phyloP scores from a whole-genome alignment of 2,329 filamentous ascomycete species.

The Simplicillium aogashimaense region DNA sequence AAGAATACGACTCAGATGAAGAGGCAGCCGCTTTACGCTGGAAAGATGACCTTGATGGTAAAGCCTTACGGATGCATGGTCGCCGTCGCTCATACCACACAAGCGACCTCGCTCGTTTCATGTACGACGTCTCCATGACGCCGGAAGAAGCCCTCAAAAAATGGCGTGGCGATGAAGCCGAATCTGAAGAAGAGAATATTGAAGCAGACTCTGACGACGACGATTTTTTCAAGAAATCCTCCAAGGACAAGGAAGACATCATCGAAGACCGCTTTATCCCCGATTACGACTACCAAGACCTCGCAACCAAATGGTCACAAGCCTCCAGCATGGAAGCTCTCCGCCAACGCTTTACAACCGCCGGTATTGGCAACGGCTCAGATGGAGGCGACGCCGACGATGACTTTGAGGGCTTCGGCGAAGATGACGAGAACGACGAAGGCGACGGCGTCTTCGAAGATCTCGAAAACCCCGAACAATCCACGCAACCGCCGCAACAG shows the following conservation, averaged over 20 bases:
- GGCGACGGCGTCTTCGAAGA: constrained; percentile 46
- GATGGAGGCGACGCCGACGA: constrained; percentile 27
- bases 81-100: constrained; percentile 66
- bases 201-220: constrained; percentile 48
- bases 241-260: constrained; percentile 56
- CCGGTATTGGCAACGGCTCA: constrained; percentile 36
- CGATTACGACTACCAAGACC: constrained; percentile 64
- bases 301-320: constrained; percentile 79
- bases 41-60: constrained; percentile 79
- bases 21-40: constrained; percentile 68
- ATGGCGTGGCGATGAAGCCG: constrained; percentile 63
- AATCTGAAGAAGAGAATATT: constrained; percentile 47
- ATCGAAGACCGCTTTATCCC: constrained; percentile 77
- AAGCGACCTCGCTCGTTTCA: constrained; percentile 71
- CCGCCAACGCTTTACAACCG: constrained; percentile 64
- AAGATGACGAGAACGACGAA: constrained; percentile 36
- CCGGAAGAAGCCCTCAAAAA: constrained; percentile 65
- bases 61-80: constrained; percentile 61
- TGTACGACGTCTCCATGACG: constrained; percentile 77
- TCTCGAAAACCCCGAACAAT: constrained; percentile 45
- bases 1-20: constrained; percentile 48
- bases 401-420: constrained; percentile 40
- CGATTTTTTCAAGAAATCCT: constrained; percentile 55
- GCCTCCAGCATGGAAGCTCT: constrained; percentile 68
- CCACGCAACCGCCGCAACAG: constrained; percentile 27